Conservation (phyloP, 164 flowering plant genomes). For the Dillenia turbinata region DNA sequence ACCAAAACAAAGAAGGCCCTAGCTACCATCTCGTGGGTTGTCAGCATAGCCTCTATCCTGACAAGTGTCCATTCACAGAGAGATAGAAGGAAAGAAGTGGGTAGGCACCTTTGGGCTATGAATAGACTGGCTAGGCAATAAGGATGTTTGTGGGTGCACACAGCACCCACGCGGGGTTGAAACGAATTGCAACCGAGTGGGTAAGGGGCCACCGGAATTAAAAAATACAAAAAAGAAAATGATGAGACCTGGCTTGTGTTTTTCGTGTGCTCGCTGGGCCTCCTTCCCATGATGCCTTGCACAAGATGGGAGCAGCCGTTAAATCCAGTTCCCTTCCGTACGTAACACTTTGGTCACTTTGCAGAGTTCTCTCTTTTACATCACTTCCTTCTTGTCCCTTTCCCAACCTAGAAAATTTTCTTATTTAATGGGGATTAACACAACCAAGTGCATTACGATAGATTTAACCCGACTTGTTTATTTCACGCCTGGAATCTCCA, state of each 20-base stretch:
- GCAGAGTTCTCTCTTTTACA: slow-evolving; percentile 14
- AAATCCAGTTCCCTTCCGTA: slow-evolving; percentile 29
- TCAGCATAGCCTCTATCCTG: no score
- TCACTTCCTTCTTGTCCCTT: background rate
- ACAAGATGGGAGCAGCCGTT: slow-evolving; percentile 11
- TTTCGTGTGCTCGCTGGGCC: background rate
- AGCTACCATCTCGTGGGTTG: no score
- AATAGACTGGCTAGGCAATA: slow-evolving; percentile 24
- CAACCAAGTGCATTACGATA: no score
- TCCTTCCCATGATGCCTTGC: background rate
- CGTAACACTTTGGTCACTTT: slow-evolving; percentile 14
- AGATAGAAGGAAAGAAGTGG: background rate
- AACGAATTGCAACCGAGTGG: background rate
- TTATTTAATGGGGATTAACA: no score
- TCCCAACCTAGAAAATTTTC: no score
- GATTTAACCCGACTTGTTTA: no score
- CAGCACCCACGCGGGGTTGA: slow-evolving; percentile 21
- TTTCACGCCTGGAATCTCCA: no score
- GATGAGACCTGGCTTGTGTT: slow-evolving; percentile 3
- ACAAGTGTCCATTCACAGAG: background rate
- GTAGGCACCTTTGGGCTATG: slow-evolving; percentile 6
- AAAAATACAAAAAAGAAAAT: no score
- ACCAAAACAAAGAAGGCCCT: no score
- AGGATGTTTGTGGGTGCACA: slow-evolving; percentile 19
- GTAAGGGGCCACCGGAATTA: slow-evolving; percentile 4